Conservation (phyloP, 106 monocot genomes). For the Dendrobium officinale region DNA sequence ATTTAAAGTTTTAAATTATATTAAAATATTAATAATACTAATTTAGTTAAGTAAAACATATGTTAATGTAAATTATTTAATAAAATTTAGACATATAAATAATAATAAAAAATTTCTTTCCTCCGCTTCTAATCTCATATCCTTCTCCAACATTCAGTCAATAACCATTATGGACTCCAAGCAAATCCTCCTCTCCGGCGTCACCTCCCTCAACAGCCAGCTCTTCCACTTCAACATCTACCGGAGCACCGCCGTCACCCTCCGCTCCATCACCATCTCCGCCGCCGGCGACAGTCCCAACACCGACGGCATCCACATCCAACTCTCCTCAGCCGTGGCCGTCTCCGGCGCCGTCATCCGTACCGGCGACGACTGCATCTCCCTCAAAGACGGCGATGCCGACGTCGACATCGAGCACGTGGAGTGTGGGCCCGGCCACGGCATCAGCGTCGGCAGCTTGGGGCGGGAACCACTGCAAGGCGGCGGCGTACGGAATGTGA, state of each 20-base stretch:
- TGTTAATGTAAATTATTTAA: no score
- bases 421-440: conserved; percentile 40
- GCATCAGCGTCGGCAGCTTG: conserved; percentile 51
- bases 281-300: conserved; percentile 42
- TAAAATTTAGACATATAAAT: no score
- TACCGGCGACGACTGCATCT: conserved; percentile 58
- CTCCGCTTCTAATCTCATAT: neutral
- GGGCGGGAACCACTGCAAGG: conserved; percentile 27
- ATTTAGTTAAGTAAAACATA: no score
- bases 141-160: conserved; percentile 16
- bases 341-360: conserved; percentile 15
- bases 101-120: no score
- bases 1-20: no score
- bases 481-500: conserved; percentile 60
- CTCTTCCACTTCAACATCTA: conserved; percentile 31
- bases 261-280: conserved; percentile 10
- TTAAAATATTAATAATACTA: no score
- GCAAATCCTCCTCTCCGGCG: conserved; percentile 17
- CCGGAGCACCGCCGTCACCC: conserved; percentile 14
- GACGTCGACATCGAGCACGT: conserved; percentile 28
- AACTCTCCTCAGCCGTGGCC: conserved; percentile 17
- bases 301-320: conserved; percentile 54
- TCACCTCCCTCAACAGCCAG: conserved; percentile 31
- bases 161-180: conserved; percentile 18
- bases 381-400: conserved; percentile 27